Conservation (phyloP, 2,329 filamentous ascomycete genomes). For the Colletotrichum sublineola region DNA sequence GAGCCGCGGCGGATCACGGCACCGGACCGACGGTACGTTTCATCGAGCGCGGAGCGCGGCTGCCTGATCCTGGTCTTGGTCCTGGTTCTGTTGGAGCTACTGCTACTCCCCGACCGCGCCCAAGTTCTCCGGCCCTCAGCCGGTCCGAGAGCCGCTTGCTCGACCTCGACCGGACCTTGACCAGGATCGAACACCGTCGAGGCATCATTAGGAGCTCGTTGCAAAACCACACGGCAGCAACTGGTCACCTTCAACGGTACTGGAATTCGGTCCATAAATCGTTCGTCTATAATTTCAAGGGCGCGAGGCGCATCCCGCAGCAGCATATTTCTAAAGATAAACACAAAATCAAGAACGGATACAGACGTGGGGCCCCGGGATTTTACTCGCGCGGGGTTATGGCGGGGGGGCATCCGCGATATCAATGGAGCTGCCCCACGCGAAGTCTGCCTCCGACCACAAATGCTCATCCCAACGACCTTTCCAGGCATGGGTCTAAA, state of each 20-base stretch:
- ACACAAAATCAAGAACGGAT: conserved; percentile 34
- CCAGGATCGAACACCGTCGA: background rate
- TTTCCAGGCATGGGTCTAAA: conserved; percentile 41
- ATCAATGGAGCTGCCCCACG: conserved; percentile 18
- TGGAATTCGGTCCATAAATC: conserved; percentile 7
- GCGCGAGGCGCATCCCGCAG: conserved; percentile 16
- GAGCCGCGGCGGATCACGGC: background rate
- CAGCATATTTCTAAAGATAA: conserved; percentile 27
- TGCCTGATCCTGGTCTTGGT: background rate
- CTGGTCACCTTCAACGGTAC: background rate
- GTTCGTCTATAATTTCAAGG: conserved; percentile 30
- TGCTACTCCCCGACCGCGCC: background rate
- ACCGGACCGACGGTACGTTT: background rate
- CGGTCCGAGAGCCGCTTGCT: conserved; percentile 28
- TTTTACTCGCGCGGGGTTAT: conserved; percentile 37
- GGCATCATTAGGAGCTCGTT: background rate
- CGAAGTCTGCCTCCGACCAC: conserved; percentile 19
- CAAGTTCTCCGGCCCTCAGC: conserved; percentile 24
- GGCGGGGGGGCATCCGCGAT: conserved; percentile 15
- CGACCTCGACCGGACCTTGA: conserved; percentile 21
- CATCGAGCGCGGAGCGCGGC: conserved; percentile 5
- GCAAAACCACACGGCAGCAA: background rate
- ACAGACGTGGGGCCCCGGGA: conserved; percentile 35
- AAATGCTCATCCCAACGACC: conserved; percentile 20
- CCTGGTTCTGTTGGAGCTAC: background rate